phyloP scores from a whole-genome alignment of 2,329 filamentous ascomycete species.

The Pseudogymnoascus sp. region DNA sequence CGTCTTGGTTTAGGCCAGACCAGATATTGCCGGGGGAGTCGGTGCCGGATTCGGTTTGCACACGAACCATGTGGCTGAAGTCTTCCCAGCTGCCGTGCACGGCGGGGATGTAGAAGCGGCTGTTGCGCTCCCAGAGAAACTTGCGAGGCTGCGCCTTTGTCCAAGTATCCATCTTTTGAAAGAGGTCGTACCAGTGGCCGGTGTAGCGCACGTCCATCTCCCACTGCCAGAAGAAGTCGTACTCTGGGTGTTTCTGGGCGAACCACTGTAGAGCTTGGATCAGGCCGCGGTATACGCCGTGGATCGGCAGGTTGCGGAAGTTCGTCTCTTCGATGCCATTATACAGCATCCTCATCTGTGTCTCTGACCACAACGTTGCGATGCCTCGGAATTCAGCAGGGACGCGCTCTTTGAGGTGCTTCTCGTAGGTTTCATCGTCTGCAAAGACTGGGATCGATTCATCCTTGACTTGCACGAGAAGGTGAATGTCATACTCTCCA shows the following conservation, averaged over 20 bases:
- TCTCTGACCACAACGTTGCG: conserved; percentile 86
- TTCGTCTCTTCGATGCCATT: conserved; percentile 77
- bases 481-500: conserved; percentile 78
- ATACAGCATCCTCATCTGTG: conserved; percentile 86
- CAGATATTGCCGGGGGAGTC: conserved; percentile 60
- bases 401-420: conserved; percentile 59
- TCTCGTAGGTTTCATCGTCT: conserved; percentile 59
- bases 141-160: conserved; percentile 67
- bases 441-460: conserved; percentile 74
- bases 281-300: conserved; percentile 86
- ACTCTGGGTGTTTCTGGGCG: conserved; percentile 78
- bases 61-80: conserved; percentile 68
- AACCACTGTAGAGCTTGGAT: conserved; percentile 96
- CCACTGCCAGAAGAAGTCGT: conserved; percentile 91
- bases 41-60: conserved; percentile 65
- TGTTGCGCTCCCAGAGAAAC: conserved; percentile 73
- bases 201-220: conserved; percentile 91
- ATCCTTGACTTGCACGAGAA: conserved; percentile 76
- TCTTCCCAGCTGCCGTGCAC: conserved; percentile 74
- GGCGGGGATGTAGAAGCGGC: conserved; percentile 68
- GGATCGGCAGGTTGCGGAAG: conserved; percentile 62
- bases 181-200: conserved; percentile 73
- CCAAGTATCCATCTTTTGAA: conserved; percentile 63
- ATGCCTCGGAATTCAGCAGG: conserved; percentile 83
- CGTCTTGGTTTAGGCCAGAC: conserved; percentile 38